Evolutionary conservation across 345 rosid genomes (phyloP), one percentile per base, ranked within the genome.

Genomic region (Citrus sinensis): DNA sequence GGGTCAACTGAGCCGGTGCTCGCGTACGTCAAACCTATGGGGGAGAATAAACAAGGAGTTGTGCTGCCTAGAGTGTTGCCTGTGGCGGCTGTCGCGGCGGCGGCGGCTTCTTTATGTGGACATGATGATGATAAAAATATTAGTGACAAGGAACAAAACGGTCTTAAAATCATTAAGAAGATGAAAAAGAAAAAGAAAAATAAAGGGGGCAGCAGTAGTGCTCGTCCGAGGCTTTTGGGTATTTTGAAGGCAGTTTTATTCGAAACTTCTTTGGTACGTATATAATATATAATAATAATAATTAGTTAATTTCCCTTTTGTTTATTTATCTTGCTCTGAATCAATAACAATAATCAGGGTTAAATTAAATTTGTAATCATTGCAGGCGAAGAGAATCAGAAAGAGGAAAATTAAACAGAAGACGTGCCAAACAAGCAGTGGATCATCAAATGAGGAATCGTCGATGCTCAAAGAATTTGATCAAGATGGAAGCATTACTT

Each of bases 251-350:
- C 85, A 16, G 78, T 85, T 32, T 39, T 89, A 34, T 81, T 87
- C 9, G 89, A 83, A 77, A 83, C 87, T 24, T 80, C 88, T 27
- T 25, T 89, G 90, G 94, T 46, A 46, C 1, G 5, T 46, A 11
- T 46, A 11, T 3, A 13, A 46, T 11, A 46, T 46, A 11, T 46
- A 34, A 34, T 34, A 42, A 40, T 42, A 42, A 46, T 46, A 46
- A 46, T 91, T 22, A 68, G 83, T 79, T 32, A 20, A 7, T 35
- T 35, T 58, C 14, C 40, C 24, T 60, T 24, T 39, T 73, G 10
- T 14, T 25, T 37, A 20, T 11, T 65, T 25, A 2, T 27, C 22
- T 63, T 1, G 19, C 10, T 32, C 32, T 30, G 14, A 46, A 11
- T 46, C 51, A 46, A 46, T 13, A 46, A 11, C 46, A 40, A 40